Base-by-base conservation (phyloP, 2,329 filamentous ascomycete genomes). In the Zasmidium angulare region DNA sequence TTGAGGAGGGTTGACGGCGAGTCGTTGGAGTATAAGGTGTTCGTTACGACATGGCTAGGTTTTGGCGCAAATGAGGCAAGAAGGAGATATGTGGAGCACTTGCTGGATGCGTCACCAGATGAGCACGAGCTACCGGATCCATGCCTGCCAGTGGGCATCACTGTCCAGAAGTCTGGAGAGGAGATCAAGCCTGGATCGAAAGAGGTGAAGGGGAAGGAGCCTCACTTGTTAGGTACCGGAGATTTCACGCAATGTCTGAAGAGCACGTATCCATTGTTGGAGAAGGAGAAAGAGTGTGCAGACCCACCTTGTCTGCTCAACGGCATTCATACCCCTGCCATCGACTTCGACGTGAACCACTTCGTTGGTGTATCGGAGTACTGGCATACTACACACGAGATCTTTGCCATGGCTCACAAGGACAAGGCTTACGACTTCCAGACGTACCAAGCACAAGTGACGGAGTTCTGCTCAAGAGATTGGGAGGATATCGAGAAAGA, bases 331-430 rank as follows among this genome's bases (percentile, higher is more conserved):
- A 92, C 95, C 1, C 95, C 95, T 1, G 90, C 91, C 2, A 97
- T 99, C 64, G 95, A 99, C 73, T 99, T 98, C 71, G 89, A 95
- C 63, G 88, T 98, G 36, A 99, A 99, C 69, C 96, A 97, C 74
- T 99, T 99, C 70, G 88, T 99, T 24, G 95, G 95, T 11, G 93
- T 99, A 2, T 98, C 93, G 0, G 95, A 99, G 72, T 99, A 96
- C 76, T 99, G 95, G 93, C 95, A 99, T 74, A 96, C 93, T 0
- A 99, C 95, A 0, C 95, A 99, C 69, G 92, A 95, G 56, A 88
- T 98, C 1, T 98, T 99, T 66, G 85, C 89, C 60, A 84, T 86
- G 79, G 86, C 86, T 2, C 86, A 90, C 64, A 88, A 90, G 66
- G 84, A 87, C 66, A 88, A 90, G 66, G 86, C 90, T 0, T 99